These are phyloP conservation scores for Boletus tylopilopsis DNA, from an alignment of 768 basidiomycete species.

Conservation along the genomic window DNA sequence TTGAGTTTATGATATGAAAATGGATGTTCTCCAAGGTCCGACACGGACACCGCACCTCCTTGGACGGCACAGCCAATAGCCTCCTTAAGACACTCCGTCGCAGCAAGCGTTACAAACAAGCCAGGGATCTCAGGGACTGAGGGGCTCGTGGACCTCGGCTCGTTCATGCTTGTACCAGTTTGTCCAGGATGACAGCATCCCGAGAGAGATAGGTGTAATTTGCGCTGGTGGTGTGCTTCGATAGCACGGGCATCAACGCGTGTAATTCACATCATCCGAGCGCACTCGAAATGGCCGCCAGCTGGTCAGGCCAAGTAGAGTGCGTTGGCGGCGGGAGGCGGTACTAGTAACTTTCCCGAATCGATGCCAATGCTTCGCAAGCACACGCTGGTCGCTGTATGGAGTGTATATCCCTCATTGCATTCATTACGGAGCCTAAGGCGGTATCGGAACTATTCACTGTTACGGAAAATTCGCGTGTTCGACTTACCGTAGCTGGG, in stretches of 20 bases:
- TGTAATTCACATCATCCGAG: conserved; percentile 17
- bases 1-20: conserved; percentile 16
- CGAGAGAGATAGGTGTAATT: conserved; percentile 12
- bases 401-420: conserved; percentile 3
- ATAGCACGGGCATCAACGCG: conserved; percentile 25
- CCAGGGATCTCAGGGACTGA: conserved; percentile 23
- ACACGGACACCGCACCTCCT: conserved; percentile 10
- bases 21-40: conserved; percentile 14
- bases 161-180: conserved; percentile 18
- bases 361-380: background rate
- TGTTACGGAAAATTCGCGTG: background rate
- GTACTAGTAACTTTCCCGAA: background rate
- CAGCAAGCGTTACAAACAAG: conserved; percentile 6
- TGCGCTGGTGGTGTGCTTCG: conserved; percentile 16
- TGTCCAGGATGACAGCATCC: conserved; percentile 27
- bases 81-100: conserved; percentile 12
- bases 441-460: conserved; percentile 14
- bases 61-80: conserved; percentile 26
- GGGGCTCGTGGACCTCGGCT: background rate
- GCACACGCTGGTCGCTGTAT: conserved; percentile 5
- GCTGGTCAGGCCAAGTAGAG: conserved; percentile 10
- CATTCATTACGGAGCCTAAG: conserved; percentile 4
- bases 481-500: conserved; percentile 1
- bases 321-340: conserved; percentile 11
- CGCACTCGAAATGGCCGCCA: conserved; percentile 16